Base-by-base conservation (phyloP, 208 protist species). In the Tritrichomonas foetus region DNA sequence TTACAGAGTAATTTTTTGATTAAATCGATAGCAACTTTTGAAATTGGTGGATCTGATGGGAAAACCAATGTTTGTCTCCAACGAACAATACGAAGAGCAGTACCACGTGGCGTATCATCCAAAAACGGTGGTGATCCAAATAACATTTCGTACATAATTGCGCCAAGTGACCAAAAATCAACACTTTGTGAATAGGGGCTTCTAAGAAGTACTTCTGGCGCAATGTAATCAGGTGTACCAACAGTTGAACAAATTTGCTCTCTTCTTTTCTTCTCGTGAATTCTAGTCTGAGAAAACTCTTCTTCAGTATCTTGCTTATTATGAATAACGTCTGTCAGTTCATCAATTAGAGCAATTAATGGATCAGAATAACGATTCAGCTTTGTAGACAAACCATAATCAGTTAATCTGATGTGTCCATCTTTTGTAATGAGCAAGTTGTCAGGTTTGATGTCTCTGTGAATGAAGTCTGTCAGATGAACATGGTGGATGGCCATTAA, bases 221-320 rank as follows among this genome's bases (percentile, higher is more conserved):
- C 96, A n/a, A 96, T 96, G 93, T 97, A 97, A 75, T 97, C 96
- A 0, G 96, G 96, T 14, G 96, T 97, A 49, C 96, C 96, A 22
- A 97, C 95, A 22, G 95, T 96, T 44, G 95, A 96, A 47, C 93
- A 96, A 1, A 93, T 94, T 53, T 93, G 36, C 8, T 95, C 61
- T 22, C 94, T 1, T 47, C 33, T 41, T 8, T 89, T 25, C 55
- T 64, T 64, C 20, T 64, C 55, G 8, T 20, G 55, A 64, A 20
- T 64, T 64, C 13, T 64, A 64, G n/a, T n/a, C n/a, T n/a, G n/a
- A n/a, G n/a, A n/a, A n/a, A n/a, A n/a, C n/a, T n/a, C n/a, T n/a
- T n/a, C n/a, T 5, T 13, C 25, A 36, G 82, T 41, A 49, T 49
- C 22, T 55, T 30, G n/a, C 33, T 30, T 5, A 41, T 33, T 8